Percentiles rank a stretch among this genome's conserved stretches.
These are phyloP conservation scores for Dipodascus albidus DNA, from an alignment of 805 yeast species.

Conservation along the genomic window DNA sequence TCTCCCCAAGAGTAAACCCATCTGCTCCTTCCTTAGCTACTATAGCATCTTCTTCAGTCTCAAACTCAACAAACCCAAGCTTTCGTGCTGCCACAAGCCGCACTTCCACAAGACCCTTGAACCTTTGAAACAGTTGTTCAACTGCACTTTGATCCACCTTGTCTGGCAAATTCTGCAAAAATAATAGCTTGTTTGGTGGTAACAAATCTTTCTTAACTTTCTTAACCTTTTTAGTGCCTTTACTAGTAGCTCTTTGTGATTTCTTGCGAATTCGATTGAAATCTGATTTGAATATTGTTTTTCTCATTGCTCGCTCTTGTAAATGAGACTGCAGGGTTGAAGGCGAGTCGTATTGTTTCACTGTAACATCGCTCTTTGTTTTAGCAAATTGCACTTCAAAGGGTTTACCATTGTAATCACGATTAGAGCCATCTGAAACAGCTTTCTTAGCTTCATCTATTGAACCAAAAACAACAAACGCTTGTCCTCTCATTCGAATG, in stretches of 20 bases:
- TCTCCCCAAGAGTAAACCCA: slow-evolving; percentile 19
- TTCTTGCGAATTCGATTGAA: background rate
- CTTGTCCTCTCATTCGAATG: slow-evolving; percentile 69
- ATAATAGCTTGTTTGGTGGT: slow-evolving; percentile 61
- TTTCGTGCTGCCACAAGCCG: slow-evolving; percentile 55
- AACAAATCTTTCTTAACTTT: slow-evolving; percentile 15
- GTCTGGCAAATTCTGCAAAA: slow-evolving; percentile 53
- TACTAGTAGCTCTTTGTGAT: slow-evolving; percentile 5
- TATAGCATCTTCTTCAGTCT: slow-evolving; percentile 40
- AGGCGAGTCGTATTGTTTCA: slow-evolving; percentile 12
- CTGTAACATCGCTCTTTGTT: slow-evolving; percentile 31
- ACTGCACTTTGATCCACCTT: slow-evolving; percentile 33
- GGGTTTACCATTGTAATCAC: slow-evolving; percentile 35
- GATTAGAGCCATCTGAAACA: slow-evolving; percentile 30
- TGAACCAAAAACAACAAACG: slow-evolving; percentile 50
- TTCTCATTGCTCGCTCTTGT: background rate
- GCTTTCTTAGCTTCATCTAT: slow-evolving; percentile 36
- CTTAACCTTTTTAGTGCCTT: slow-evolving; percentile 4
- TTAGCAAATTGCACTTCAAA: slow-evolving; percentile 38
- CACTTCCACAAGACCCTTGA: slow-evolving; percentile 52
- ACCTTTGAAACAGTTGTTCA: slow-evolving; percentile 34
- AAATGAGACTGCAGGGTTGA: background rate
- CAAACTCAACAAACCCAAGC: slow-evolving; percentile 76
- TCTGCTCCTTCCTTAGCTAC: slow-evolving; percentile 24
- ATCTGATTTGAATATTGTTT: background rate